Evolutionary conservation across 2,329 filamentous ascomycete genomes (phyloP).

Genomic region (Dothideomycetes sp.): DNA sequence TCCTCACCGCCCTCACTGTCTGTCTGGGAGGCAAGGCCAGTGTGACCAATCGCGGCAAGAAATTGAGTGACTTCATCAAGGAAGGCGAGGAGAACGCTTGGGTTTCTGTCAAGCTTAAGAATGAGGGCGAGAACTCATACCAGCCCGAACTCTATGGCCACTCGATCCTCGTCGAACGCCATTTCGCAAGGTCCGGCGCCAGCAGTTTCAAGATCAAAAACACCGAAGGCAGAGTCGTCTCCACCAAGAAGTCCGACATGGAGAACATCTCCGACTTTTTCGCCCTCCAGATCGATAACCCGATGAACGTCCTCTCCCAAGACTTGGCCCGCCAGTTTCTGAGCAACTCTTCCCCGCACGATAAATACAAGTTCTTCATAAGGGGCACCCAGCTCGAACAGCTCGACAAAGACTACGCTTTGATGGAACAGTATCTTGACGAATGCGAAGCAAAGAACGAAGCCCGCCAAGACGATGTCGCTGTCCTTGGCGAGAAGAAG

Average conservation of each 20-base stretch:
- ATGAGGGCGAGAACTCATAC: constrained; percentile 75
- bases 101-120: constrained; percentile 80
- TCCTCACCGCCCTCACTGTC: constrained; percentile 82
- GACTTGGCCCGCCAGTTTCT: constrained; percentile 91
- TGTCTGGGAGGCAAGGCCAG: constrained; percentile 93
- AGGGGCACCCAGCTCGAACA: constrained; percentile 90
- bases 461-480: constrained; percentile 52
- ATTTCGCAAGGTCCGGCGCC: constrained; percentile 64
- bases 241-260: constrained; percentile 73
- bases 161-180: constrained; percentile 80
- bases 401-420: constrained; percentile 79
- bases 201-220: constrained; percentile 85
- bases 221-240: constrained; percentile 57
- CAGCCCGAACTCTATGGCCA: constrained; percentile 72
- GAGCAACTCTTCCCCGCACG: constrained; percentile 65
- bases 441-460: constrained; percentile 55
- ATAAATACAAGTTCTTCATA: constrained; percentile 95
- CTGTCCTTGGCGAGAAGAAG: constrained; percentile 43
- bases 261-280: constrained; percentile 93
- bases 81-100: constrained; percentile 65
- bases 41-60: constrained; percentile 82
- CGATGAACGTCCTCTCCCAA: constrained; percentile 89
- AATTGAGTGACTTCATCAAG: constrained; percentile 83
- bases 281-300: constrained; percentile 89
- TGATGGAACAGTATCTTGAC: constrained; percentile 71